These are phyloP conservation scores for Nephelium lappaceum DNA, from an alignment of 345 rosid species.

Conservation along the genomic window DNA sequence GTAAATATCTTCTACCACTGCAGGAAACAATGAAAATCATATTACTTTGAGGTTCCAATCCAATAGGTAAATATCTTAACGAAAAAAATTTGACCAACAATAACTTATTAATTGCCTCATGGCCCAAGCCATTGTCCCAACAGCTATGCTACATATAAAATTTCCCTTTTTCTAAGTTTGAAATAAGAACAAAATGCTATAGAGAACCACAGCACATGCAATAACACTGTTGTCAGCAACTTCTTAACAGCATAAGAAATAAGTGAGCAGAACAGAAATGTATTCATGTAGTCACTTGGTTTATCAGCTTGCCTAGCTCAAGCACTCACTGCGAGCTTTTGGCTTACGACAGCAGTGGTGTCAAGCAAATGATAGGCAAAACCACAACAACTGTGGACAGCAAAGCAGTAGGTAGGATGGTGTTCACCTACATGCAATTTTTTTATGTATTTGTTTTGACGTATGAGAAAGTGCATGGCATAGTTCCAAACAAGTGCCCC, in stretches of 20 bases:
- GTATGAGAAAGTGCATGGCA: neutral
- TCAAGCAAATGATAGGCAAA: neutral
- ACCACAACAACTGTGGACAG: neutral
- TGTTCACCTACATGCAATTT: neutral
- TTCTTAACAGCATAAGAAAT: neutral
- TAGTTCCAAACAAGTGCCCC: neutral
- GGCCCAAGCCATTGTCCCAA: neutral
- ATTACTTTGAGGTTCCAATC: neutral
- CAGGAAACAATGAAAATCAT: constrained; percentile 27
- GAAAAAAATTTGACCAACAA: neutral
- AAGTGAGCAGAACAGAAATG: neutral
- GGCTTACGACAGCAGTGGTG: neutral
- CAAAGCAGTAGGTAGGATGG: neutral
- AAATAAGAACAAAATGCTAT: neutral
- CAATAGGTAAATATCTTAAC: neutral
- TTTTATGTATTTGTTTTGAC: neutral
- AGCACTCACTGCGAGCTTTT: neutral
- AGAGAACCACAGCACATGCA: neutral
- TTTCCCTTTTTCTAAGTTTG: neutral
- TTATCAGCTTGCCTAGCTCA: constrained; percentile 11
- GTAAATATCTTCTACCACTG: constrained; percentile 97
- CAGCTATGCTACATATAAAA: neutral
- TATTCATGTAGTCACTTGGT: neutral
- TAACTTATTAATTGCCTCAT: neutral
- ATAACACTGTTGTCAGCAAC: neutral